Conservation (phyloP, 768 basidiomycete genomes). For the Russula foetens region DNA sequence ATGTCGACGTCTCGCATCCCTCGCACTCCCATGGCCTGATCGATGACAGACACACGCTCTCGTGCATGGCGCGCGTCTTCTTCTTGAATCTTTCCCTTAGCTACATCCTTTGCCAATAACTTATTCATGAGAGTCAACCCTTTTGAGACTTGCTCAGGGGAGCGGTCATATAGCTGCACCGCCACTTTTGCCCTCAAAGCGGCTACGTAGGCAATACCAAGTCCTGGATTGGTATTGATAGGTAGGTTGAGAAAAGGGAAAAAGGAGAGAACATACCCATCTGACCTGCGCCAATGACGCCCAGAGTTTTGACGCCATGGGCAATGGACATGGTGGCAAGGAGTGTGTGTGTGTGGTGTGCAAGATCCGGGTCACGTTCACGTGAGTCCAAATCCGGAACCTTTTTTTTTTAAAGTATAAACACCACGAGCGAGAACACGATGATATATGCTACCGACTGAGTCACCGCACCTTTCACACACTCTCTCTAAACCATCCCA, state of each 20-base stretch:
- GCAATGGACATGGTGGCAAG: constrained; percentile 39
- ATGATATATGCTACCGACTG: too few species aligned
- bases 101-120: constrained; percentile 81
- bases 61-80: constrained; percentile 68
- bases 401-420: too few species aligned
- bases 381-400: background rate
- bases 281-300: constrained; percentile 77
- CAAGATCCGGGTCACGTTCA: background rate
- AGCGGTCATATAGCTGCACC: constrained; percentile 79
- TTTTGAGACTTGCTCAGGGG: constrained; percentile 60
- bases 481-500: background rate
- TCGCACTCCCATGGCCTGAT: constrained; percentile 39
- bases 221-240: constrained; percentile 35
- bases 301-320: constrained; percentile 69
- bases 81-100: constrained; percentile 65
- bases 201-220: constrained; percentile 85
- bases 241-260: background rate
- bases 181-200: constrained; percentile 80
- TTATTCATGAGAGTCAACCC: constrained; percentile 71
- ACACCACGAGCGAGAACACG: too few species aligned
- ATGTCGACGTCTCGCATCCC: constrained; percentile 77
- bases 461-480: background rate
- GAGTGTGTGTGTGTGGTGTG: background rate
- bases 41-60: constrained; percentile 54
- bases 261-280: constrained; percentile 37